phyloP scores from a whole-genome alignment of 768 basidiomycete species.

The Calocera cornea region DNA sequence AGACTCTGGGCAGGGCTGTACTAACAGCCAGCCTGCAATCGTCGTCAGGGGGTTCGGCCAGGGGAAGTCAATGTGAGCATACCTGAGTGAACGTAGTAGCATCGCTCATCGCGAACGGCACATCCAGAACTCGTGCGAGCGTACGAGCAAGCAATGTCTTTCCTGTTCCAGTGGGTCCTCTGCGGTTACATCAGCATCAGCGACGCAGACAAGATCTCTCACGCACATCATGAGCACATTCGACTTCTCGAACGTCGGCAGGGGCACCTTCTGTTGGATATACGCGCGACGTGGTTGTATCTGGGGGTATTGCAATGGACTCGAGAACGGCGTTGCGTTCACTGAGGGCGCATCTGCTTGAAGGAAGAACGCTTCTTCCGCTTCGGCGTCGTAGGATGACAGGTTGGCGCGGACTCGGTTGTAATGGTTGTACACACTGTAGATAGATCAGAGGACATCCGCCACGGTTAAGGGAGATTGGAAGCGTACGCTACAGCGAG shows the following conservation, averaged over 20 bases:
- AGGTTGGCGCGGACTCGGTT: slow-evolving; percentile 70
- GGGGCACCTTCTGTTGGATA: slow-evolving; percentile 18
- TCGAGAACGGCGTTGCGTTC: slow-evolving; percentile 5
- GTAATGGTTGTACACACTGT: slow-evolving; percentile 88
- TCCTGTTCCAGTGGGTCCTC: slow-evolving; percentile 30
- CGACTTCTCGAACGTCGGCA: slow-evolving; percentile 74
- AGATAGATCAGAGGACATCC: slow-evolving; percentile 1
- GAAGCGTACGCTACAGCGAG: slow-evolving; percentile 78
- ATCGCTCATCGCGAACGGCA: slow-evolving; percentile 87
- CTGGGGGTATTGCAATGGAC: neutral
- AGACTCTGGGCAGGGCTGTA: neutral
- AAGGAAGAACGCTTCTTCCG: slow-evolving; percentile 13
- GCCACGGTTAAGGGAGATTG: slow-evolving; percentile 5
- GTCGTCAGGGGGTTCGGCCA: neutral
- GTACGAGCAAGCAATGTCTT: slow-evolving; percentile 87
- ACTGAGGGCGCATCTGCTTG: slow-evolving; percentile 17
- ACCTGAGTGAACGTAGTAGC: slow-evolving; percentile 92
- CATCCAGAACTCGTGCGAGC: slow-evolving; percentile 78
- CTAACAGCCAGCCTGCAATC: slow-evolving; percentile 18
- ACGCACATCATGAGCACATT: slow-evolving; percentile 80
- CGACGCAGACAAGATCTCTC: neutral
- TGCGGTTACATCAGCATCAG: neutral
- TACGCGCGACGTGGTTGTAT: neutral
- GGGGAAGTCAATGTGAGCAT: slow-evolving; percentile 10
- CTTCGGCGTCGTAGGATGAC: slow-evolving; percentile 32